These are phyloP conservation scores for Raphanus sativus DNA, from an alignment of 345 rosid species.

Conservation along the genomic window DNA sequence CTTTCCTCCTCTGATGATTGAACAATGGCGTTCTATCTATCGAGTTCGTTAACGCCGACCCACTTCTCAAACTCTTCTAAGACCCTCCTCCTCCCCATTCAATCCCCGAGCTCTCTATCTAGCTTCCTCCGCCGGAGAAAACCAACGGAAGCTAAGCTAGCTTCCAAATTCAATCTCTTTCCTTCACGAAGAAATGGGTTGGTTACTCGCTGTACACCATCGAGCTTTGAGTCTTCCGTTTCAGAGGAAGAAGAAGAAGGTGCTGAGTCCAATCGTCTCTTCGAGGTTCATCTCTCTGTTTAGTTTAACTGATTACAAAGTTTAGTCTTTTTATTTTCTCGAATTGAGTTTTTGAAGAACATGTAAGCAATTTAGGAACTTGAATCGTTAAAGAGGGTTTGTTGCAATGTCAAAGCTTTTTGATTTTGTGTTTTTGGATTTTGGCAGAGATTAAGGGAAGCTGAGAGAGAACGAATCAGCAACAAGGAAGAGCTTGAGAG, in stretches of 20 bases:
- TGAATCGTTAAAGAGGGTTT: not conserved
- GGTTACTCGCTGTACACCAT: slow-evolving; percentile 36
- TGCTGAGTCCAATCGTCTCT: slow-evolving; percentile 51
- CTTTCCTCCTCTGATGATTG: slow-evolving; percentile 14
- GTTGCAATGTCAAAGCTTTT: slow-evolving; percentile 1
- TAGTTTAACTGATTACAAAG: not conserved
- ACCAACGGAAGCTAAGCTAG: slow-evolving; percentile 26
- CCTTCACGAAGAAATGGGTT: slow-evolving; percentile 28
- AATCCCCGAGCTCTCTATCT: slow-evolving; percentile 27
- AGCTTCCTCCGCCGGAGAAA: slow-evolving; percentile 15
- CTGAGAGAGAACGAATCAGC: slow-evolving; percentile 63
- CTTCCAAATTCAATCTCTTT: slow-evolving; percentile 6
- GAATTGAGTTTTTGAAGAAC: slow-evolving; percentile 2
- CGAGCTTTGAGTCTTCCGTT: slow-evolving; percentile 44
- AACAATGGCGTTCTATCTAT: slow-evolving; percentile 49
- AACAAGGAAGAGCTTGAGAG: slow-evolving; percentile 71
- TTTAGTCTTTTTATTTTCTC: not conserved
- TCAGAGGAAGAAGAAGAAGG: slow-evolving; percentile 53
- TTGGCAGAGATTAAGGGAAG: slow-evolving; percentile 63
- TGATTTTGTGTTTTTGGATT: not conserved
- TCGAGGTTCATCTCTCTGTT: slow-evolving; percentile 47
- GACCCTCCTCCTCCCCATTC: slow-evolving; percentile 32
- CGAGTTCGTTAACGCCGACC: slow-evolving; percentile 44
- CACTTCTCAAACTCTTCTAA: slow-evolving; percentile 39
- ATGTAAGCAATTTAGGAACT: not conserved